Percentiles rank a stretch among this genome's conserved stretches.
Conservation (phyloP, 2,329 filamentous ascomycete species). For the Epichloe sp. region DNA sequence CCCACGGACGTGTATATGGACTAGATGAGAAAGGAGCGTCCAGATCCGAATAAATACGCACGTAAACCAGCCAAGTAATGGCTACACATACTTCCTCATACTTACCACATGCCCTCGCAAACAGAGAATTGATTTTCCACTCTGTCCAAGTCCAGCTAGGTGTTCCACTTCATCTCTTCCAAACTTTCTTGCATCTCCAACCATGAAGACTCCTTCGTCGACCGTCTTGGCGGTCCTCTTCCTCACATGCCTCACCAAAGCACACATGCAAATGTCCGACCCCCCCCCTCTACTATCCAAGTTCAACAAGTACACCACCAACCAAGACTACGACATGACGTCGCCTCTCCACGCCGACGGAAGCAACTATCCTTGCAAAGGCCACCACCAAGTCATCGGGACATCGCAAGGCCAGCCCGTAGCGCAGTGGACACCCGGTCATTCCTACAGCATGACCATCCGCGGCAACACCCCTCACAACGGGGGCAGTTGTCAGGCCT, state of each 20-base stretch:
- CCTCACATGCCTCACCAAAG: slow-evolving; percentile 15
- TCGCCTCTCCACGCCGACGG: slow-evolving; percentile 48
- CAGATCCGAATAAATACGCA: not conserved
- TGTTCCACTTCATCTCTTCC: not conserved
- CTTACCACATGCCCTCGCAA: too few species aligned
- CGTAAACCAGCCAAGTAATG: not conserved
- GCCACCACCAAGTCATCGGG: slow-evolving; percentile 36
- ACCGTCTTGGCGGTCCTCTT: slow-evolving; percentile 17
- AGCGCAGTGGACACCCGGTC: slow-evolving; percentile 39
- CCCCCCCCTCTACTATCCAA: slow-evolving; percentile 43
- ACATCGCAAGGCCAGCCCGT: slow-evolving; percentile 37
- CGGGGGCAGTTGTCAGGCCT: slow-evolving; percentile 51
- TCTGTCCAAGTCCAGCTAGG: not conserved
- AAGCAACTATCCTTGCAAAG: slow-evolving; percentile 66
- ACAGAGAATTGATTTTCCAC: too few species aligned
- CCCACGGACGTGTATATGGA: too few species aligned
- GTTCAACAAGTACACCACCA: slow-evolving; percentile 33
- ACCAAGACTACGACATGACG: slow-evolving; percentile 60
- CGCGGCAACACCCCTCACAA: slow-evolving; percentile 36
- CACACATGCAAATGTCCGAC: slow-evolving; percentile 44
- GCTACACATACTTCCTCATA: too few species aligned
- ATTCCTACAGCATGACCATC: slow-evolving; percentile 39
- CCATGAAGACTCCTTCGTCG: slow-evolving; percentile 28
- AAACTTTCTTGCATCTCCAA: slow-evolving; percentile 8
- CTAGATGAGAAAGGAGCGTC: not conserved